Evolutionary conservation across 2,329 filamentous ascomycete genomes (phyloP).

Genomic region (Penicillium decumbens): DNA sequence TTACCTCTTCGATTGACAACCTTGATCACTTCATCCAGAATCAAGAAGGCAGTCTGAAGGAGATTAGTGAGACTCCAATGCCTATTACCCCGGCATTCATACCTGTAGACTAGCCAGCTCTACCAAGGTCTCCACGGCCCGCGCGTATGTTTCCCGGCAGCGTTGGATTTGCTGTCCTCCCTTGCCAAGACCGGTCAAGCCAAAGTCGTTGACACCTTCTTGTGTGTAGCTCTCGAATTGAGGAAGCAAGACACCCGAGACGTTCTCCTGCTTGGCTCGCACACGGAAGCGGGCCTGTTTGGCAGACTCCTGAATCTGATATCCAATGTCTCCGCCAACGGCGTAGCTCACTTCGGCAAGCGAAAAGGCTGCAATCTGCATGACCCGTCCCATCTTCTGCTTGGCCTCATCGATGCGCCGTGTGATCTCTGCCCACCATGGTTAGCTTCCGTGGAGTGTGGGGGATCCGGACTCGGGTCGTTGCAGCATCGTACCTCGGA

Average conservation of each 20-base stretch:
- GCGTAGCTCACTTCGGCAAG: constrained; percentile 96
- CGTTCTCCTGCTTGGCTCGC: constrained; percentile 95
- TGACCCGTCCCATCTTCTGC: constrained; percentile 97
- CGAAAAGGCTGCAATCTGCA: constrained; percentile 98
- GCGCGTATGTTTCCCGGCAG: constrained; percentile 90
- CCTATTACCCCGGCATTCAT: constrained; percentile 13
- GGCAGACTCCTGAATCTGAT: constrained; percentile 94
- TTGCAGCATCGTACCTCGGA: constrained; percentile 63
- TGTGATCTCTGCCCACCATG: constrained; percentile 68
- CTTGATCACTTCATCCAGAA: constrained; percentile 98
- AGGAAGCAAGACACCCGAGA: constrained; percentile 90
- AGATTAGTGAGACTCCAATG: constrained; percentile 11
- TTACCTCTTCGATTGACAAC: constrained; percentile 73
- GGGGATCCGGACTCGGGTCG: constrained; percentile 17
- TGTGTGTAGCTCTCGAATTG: constrained; percentile 86
- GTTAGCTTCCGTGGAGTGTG: constrained; percentile 26
- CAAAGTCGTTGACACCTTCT: constrained; percentile 92
- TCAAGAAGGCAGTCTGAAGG: constrained; percentile 82
- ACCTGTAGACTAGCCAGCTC: constrained; percentile 88
- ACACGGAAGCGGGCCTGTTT: constrained; percentile 89
- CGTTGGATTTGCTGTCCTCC: constrained; percentile 95
- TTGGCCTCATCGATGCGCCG: constrained; percentile 97
- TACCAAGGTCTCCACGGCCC: constrained; percentile 91
- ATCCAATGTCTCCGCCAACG: constrained; percentile 89
- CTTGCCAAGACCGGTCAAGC: constrained; percentile 89